phyloP scores from a whole-genome alignment of 352 stramenopile genomes.

The Plasmopara viticola region DNA sequence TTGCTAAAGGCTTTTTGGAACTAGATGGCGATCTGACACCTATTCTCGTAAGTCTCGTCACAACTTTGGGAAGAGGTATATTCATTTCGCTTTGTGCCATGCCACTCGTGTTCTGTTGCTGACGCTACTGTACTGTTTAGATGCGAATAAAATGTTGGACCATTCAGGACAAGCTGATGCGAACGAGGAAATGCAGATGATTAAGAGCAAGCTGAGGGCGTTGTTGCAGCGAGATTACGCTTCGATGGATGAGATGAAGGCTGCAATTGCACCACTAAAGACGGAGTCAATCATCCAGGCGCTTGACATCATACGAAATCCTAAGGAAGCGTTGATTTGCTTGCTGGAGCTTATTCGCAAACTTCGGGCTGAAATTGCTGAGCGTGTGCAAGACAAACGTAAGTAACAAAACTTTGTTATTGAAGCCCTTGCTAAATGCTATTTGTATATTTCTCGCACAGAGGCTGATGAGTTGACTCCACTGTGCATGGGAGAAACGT shows the following conservation, averaged over 20 bases:
- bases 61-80: slow-evolving; percentile 72
- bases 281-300: slow-evolving; percentile 75
- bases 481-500: slow-evolving; percentile 96
- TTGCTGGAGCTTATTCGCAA: slow-evolving; percentile 77
- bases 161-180: slow-evolving; percentile 96
- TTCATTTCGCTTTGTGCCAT: slow-evolving; percentile 2
- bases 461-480: slow-evolving; percentile 78
- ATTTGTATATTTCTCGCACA: slow-evolving; percentile 2
- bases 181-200: slow-evolving; percentile 84
- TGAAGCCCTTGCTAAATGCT: not conserved
- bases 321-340: slow-evolving; percentile 56
- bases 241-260: slow-evolving; percentile 55
- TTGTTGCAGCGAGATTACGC: slow-evolving; percentile 84
- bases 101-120: not conserved
- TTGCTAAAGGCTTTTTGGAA: slow-evolving; percentile 98
- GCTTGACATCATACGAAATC: slow-evolving; percentile 78
- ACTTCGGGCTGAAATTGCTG: slow-evolving; percentile 71
- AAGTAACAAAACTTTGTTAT: slow-evolving; percentile 11
- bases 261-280: slow-evolving; percentile 58
- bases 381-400: slow-evolving; percentile 61
- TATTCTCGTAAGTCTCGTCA: slow-evolving; percentile 97
- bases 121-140: slow-evolving; percentile 15
- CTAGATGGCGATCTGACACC: slow-evolving; percentile 98
- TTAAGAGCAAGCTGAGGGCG: slow-evolving; percentile 85
- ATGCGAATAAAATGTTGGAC: slow-evolving; percentile 97